Base-by-base conservation (phyloP, 768 basidiomycete genomes). In the Lactarius deliciosus region DNA sequence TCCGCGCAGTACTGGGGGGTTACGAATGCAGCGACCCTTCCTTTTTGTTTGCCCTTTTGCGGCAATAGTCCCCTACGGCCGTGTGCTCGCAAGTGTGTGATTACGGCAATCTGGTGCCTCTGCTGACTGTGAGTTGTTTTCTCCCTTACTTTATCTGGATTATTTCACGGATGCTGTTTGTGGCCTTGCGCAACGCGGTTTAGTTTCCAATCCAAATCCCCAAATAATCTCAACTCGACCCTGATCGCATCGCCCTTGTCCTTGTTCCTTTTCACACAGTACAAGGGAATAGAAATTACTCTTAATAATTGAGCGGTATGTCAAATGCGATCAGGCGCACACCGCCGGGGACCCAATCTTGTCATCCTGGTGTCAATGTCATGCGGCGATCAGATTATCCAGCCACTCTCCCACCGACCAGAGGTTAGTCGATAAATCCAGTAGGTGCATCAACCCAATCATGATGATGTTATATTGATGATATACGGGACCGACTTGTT, bases 41-140 rank as follows among this genome's bases (percentile, higher is more conserved):
- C 45, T 60, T 65, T 57, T 65, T 65, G 60, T 65, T 54, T 47
- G 11, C 16, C 43, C 34, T 20, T 57, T 61, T 47, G n/a, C 41
- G n/a, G 32, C 9, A 28, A n/a, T 2, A 41, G 45, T 16, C 54
- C 34, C 25, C 4, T 28, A 34, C 63, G 34, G 30, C 22, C 45
- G 22, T 22, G 25, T 30, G 25, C 47, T 36, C 28, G 45, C 50
- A 57, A 41, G 8, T 5, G 22, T 53, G 22, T 15, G 6, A 15
- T 53, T 53, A 53, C 50, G 50, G 22, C 50, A 53, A 4, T 5
- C 5, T 13, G 8, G 47, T 50, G 47, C 47, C 50, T 53, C 50
- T 25, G 50, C 50, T 53, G 50, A 25, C 22, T 25, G 22, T 53
- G 22, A 15, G 25, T 53, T 25, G 22, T 45, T 45, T 9, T 45